Evolutionary conservation across 345 rosid genomes (phyloP), one percentile per base, ranked within the genome.

Genomic region (Camelina sativa): DNA sequence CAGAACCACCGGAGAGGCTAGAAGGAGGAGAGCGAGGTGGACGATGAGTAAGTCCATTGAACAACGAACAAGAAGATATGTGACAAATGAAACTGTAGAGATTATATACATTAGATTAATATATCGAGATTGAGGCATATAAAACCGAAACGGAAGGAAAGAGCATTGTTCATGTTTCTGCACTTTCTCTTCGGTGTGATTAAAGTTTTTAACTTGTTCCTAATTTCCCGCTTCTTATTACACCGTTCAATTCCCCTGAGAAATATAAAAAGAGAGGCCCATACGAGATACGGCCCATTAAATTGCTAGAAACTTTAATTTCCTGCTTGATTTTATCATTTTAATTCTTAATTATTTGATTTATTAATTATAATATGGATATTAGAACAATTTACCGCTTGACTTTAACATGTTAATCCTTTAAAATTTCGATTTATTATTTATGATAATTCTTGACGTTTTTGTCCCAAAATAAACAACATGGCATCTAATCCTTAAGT

Each of bases 161-260:
- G 46, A 58, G 38, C 79, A 59, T 59, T 51, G 68, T 67, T 60
- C 79, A 75, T 67, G 73, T 75, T 67, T 74, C 12, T 40, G 12
- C 25, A 59, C 62, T 58, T 75, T 12, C 37, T 13, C 62, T 60
- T 67, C 6, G 7, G 73, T 67, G 73, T 75, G 79, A 75, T 51
- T 75, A 75, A 75, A 75, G 79, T 67, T 58, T 35, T 1, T 1
- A 47, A 6, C 15, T 19, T 67, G 12, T 59, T 50, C 73, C 73
- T 40, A 60, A 75, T 50, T 59, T 65, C 50, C 5, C 67, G 53
- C 38, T 35, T 47, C 52, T 35, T 74, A 1, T 40, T 48, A 34
- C 51, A 56, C 15, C 38, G 19, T 30, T 32, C 4, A 12, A 6
- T 9, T 9, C 20, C 28, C 17, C 6, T 41, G 16, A 44, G 2